These are phyloP conservation scores for Trifolium pratense DNA, from an alignment of 306 rosid genomes.

Conservation along the genomic window DNA sequence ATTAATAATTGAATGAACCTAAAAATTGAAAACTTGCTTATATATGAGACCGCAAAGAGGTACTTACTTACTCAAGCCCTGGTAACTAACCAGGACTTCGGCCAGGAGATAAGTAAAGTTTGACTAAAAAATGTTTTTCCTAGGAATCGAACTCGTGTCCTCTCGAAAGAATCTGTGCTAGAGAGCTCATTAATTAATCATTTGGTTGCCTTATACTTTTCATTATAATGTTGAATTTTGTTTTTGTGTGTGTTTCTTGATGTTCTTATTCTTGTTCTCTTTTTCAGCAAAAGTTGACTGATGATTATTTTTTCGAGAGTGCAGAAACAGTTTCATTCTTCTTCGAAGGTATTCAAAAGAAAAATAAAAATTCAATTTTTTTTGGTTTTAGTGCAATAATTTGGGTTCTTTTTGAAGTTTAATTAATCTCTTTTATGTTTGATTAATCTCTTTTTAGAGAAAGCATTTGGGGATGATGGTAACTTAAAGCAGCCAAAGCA, in stretches of 20 bases:
- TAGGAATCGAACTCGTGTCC: too few species aligned
- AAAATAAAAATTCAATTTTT: slow-evolving; percentile 7
- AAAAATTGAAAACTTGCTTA: too few species aligned
- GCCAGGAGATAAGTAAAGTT: too few species aligned
- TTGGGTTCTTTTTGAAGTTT: not conserved
- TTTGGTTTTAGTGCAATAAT: not conserved
- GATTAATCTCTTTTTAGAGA: slow-evolving; percentile 55
- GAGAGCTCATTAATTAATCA: too few species aligned
- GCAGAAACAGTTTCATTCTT: slow-evolving; percentile 79
- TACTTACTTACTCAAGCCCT: not conserved
- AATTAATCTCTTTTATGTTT: not conserved
- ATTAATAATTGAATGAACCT: too few species aligned
- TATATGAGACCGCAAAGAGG: too few species aligned
- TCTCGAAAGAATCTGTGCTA: too few species aligned
- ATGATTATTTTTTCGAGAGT: slow-evolving; percentile 78
- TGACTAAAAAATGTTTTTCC: too few species aligned
- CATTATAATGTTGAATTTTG: not conserved
- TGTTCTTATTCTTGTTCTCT: slow-evolving; percentile 3
- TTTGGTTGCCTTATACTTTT: not conserved
- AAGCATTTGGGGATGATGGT: slow-evolving; percentile 91
- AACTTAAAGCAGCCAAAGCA: slow-evolving; percentile 80
- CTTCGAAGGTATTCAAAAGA: slow-evolving; percentile 69
- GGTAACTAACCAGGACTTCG: not conserved
- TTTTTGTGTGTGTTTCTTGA: not conserved
- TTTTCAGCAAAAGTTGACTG: slow-evolving; percentile 62